Evolutionary conservation across 2,329 filamentous ascomycete genomes (phyloP), one percentile per base, ranked within the genome.

Genomic region (Lecanosticta acicola): DNA sequence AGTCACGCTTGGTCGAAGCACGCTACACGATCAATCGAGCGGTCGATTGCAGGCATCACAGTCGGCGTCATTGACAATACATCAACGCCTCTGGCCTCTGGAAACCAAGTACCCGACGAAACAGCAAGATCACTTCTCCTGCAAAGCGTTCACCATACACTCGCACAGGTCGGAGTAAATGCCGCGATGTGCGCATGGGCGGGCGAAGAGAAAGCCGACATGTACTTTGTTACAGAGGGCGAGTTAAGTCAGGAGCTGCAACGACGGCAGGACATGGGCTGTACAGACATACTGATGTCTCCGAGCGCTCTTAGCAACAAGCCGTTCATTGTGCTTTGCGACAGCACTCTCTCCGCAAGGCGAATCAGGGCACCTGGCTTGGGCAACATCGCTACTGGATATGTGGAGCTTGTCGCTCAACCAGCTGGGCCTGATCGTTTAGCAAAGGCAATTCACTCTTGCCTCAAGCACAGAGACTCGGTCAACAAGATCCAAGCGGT

Each of bases 331-430:
- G 50, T 60, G 3, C 35, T 60, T 18, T 60, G 58, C 38, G 50
- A 57, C 18, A 59, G 52, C 42, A 52, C 54, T 5, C 43, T 59
- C 4, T 59, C 57, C 10, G 54, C 51, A 14, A 43, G 58, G 4
- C 48, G 52, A 8, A 40, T 60, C 11, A 35, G 54, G 32, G 51
- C 49, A 11, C 43, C 46, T 10, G 53, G 53, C 3, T 44, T 58
- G 3, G 48, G 51, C 20, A 42, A 45, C 18, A 49, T 55, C n/a
- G 52, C 49, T 1, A 50, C 46, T 13, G 43, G 50, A n/a, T 46
- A 51, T 11, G 46, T 59, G 29, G 56, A 59, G 38, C 53, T 56
- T 32, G 55, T 59, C 4, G 49, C 57, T 4, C 58, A 60, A 36
- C 58, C 58, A 16, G 53, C 51, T 24, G 56, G 55, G 4, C 53